A percentile compares a stretch with the other conserved stretches of the same genome.
These are phyloP conservation scores for Mucor velutinosus DNA, from an alignment of 371 early-diverging fungal genomes.

Conservation along the genomic window DNA sequence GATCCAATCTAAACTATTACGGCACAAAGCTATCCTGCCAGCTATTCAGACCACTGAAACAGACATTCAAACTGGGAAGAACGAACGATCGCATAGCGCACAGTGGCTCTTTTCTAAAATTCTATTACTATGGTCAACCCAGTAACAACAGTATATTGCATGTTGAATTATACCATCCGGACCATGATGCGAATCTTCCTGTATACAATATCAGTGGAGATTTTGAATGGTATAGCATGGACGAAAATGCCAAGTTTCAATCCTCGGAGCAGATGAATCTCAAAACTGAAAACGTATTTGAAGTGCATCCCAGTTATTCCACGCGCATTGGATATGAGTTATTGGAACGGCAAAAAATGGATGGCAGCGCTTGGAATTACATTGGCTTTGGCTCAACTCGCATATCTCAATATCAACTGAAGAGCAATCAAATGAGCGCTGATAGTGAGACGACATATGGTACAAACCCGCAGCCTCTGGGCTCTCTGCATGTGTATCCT, in stretches of 20 bases:
- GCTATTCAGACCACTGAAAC: conserved; percentile 21
- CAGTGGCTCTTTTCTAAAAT: conserved; percentile 27
- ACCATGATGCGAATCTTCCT: conserved; percentile 36
- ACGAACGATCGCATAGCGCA: conserved; percentile 13
- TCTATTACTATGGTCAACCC: conserved; percentile 32
- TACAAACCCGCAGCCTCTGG: conserved; percentile 9
- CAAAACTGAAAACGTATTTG: conserved; percentile 32
- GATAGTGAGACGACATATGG: not conserved
- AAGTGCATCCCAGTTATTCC: conserved; percentile 9
- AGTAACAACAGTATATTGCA: conserved; percentile 22
- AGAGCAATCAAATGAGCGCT: conserved; percentile 20
- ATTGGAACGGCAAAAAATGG: conserved; percentile 19
- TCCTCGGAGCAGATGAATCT: conserved; percentile 32
- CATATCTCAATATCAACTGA: conserved; percentile 23
- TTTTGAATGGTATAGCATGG: conserved; percentile 32
- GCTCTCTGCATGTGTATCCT: conserved; percentile 27
- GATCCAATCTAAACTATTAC: conserved; percentile 28
- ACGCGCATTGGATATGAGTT: conserved; percentile 28
- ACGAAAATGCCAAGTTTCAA: conserved; percentile 33
- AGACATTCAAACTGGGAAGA: conserved; percentile 17
- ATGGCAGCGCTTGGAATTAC: conserved; percentile 28
- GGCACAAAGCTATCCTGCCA: conserved; percentile 25
- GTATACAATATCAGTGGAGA: not conserved
- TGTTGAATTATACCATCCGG: conserved; percentile 27
- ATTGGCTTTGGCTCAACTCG: conserved; percentile 25